Conservation (phyloP, 371 early-diverging fungal species). For the Lichtheimia hyalospora region DNA sequence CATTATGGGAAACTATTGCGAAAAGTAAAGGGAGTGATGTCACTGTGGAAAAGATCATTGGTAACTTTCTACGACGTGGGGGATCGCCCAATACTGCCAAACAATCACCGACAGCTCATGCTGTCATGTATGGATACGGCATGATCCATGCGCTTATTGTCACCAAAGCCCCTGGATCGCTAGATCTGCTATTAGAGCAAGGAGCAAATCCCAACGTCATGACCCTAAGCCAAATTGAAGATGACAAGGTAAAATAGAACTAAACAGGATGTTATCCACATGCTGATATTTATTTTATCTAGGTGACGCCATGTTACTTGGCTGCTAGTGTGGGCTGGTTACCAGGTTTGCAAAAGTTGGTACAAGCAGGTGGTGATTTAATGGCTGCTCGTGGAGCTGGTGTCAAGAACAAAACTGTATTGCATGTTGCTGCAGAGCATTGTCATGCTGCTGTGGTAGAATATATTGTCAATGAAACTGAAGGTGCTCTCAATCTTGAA, state of each 20-base stretch:
- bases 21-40: constrained; percentile 34
- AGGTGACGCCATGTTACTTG: constrained; percentile 44
- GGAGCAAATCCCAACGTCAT: constrained; percentile 47
- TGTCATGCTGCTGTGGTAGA: constrained; percentile 36
- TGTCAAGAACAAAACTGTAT: constrained; percentile 31
- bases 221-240: constrained; percentile 34
- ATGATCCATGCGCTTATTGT: constrained; percentile 49
- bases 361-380: constrained; percentile 40
- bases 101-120: constrained; percentile 26
- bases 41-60: constrained; percentile 44
- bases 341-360: constrained; percentile 32
- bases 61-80: constrained; percentile 44
- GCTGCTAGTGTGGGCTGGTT: constrained; percentile 45
- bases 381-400: constrained; percentile 42
- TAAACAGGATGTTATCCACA: background rate
- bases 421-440: constrained; percentile 42
- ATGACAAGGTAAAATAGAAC: constrained; percentile 33
- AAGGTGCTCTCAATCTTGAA: constrained; percentile 34
- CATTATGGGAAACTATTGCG: constrained; percentile 42
- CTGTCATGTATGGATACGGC: constrained; percentile 46
- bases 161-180: constrained; percentile 28
- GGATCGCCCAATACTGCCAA: constrained; percentile 51
- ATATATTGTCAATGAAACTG: constrained; percentile 33
- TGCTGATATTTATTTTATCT: background rate
- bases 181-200: constrained; percentile 41